Conservation (phyloP, 2,329 filamentous ascomycete species). For the Dactylellina parvicollis region DNA sequence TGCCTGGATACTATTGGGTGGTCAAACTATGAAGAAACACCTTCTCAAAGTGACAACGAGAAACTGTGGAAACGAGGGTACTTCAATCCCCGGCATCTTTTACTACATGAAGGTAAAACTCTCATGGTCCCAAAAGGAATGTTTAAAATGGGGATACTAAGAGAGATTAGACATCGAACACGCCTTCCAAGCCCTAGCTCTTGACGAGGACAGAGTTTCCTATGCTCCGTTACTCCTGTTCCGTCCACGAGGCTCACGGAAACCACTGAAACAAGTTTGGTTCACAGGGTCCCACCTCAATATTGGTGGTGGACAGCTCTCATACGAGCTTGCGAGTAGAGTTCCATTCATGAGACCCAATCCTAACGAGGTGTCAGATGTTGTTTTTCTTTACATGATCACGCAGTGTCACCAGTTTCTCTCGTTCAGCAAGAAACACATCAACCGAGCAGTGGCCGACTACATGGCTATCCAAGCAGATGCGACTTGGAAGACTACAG, state of each 20-base stretch:
- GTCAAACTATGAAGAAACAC: constrained; percentile 25
- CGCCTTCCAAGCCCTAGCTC: constrained; percentile 70
- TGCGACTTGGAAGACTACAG: not conserved
- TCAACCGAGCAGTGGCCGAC: constrained; percentile 53
- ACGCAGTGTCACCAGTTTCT: constrained; percentile 61
- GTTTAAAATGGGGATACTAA: not conserved
- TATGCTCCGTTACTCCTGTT: constrained; percentile 43
- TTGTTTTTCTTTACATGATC: constrained; percentile 66
- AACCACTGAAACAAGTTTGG: constrained; percentile 60
- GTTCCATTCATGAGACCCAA: constrained; percentile 4
- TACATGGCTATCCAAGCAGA: constrained; percentile 2
- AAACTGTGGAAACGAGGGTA: constrained; percentile 33
- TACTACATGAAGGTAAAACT: constrained; percentile 33
- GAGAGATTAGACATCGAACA: constrained; percentile 65
- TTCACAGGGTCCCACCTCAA: constrained; percentile 67
- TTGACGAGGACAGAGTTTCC: constrained; percentile 67
- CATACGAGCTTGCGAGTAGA: constrained; percentile 63
- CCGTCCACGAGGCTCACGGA: constrained; percentile 17
- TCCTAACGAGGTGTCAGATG: constrained; percentile 57
- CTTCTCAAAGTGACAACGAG: not conserved
- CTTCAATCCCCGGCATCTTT: constrained; percentile 30
- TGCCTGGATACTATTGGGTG: constrained; percentile 52
- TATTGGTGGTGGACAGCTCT: constrained; percentile 64
- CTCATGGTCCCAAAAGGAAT: not conserved
- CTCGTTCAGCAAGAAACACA: constrained; percentile 60